Percentiles rank a stretch among this genome's conserved stretches.
Evolutionary conservation across 2,329 filamentous ascomycete species (phyloP).

Genomic region (Teratosphaeria viscida): DNA sequence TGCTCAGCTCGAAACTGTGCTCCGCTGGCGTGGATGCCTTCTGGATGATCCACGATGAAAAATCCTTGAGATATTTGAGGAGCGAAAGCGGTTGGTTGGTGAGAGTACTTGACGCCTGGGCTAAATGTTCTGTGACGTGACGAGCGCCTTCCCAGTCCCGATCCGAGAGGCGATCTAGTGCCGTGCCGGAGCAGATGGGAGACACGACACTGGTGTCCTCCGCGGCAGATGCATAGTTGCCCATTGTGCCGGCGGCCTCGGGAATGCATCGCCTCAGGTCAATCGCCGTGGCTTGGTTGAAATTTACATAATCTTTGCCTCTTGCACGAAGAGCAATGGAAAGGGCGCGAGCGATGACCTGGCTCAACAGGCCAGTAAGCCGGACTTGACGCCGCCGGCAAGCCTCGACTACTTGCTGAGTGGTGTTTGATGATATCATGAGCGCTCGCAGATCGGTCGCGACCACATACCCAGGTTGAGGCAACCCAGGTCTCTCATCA

Average conservation of each 20-base stretch:
- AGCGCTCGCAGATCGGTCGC: conserved; percentile 25
- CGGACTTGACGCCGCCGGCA: conserved; percentile 29
- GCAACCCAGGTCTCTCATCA: conserved; percentile 4
- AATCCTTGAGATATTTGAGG: conserved; percentile 31
- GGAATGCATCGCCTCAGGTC: conserved; percentile 31
- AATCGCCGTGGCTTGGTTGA: conserved; percentile 31
- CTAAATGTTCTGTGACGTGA: conserved; percentile 24
- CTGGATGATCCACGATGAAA: conserved; percentile 30
- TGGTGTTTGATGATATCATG: conserved; percentile 19
- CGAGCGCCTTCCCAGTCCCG: conserved; percentile 28
- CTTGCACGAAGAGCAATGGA: conserved; percentile 19
- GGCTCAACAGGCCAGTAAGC: conserved; percentile 33
- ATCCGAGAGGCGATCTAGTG: not conserved
- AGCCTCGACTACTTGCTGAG: conserved; percentile 20
- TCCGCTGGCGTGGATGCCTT: conserved; percentile 26
- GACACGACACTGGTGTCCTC: not conserved
- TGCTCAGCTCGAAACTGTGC: not conserved
- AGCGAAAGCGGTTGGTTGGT: conserved; percentile 35
- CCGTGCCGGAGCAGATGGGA: not conserved
- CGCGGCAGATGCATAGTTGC: conserved; percentile 21
- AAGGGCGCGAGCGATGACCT: conserved; percentile 31
- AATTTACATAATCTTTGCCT: conserved; percentile 17
- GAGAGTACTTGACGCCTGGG: conserved; percentile 21
- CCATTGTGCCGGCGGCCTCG: conserved; percentile 27
- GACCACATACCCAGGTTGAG: conserved; percentile 2